Base-by-base conservation (phyloP, 352 stramenopile species). In the Phytophthora syringae region DNA sequence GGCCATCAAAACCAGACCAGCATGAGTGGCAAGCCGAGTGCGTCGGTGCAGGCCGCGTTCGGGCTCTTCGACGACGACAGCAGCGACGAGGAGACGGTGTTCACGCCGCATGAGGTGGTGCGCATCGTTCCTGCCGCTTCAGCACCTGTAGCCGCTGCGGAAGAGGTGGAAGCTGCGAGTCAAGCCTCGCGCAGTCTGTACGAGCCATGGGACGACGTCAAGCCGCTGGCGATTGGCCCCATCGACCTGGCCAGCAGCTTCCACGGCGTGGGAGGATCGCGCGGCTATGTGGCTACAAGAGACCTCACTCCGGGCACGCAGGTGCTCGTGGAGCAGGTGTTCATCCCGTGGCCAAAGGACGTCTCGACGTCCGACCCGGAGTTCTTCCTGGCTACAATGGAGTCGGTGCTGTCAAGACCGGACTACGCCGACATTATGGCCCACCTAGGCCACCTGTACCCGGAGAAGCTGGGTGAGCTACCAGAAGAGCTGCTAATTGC, bases 311-410 rank as follows among this genome's bases (percentile, higher is more conserved):
- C 93, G 5, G 95, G 95, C 45, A 98, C 93, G 56, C 81, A 92
- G 34, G 73, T 98, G 32, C 73, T 98, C 5, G 77, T 97, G 25
- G 94, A 98, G 72, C 80, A 94, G 34, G 82, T 96, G 15, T 93
- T 93, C 42, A 77, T 97, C 48, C 78, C 86, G n/a, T 98, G 95
- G 95, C 89, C 90, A 2, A 74, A 79, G 11, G 82, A 96, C 57
- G 81, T 98, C 34, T 77, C 95, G 47, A 89, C 86, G 20, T 79
- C 81, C 18, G 78, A 92, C 53, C 76, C 82, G 9, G 66, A 83
- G 43, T 88, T 98, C 48, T 94, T 96, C 60, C 72, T 98, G 27
- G 84, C 88, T 37, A 96, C 93, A n/a, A 85, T 98, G 64, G 74
- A 90, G 42, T 78, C 78, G 52, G 84, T 98, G 40, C 70, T 98